Evolutionary conservation across 208 protist species (phyloP).

Genomic region (Trichomonas vaginalis): DNA sequence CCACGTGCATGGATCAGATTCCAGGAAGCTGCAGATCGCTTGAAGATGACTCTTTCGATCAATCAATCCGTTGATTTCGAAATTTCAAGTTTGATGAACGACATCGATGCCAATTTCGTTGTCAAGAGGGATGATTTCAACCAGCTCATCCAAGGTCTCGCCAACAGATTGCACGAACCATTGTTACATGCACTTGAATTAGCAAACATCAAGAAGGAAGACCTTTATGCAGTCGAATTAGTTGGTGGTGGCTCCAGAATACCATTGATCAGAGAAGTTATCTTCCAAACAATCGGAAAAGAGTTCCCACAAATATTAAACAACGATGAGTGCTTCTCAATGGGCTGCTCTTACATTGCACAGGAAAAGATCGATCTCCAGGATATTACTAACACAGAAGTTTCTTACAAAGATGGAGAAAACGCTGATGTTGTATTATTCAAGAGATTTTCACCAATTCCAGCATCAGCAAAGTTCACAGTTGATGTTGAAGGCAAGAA

Average conservation of each 20-base stretch:
- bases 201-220: not conserved
- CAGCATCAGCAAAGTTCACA: not conserved
- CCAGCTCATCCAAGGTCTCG: not conserved
- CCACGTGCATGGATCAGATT: conserved; percentile 21
- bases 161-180: not conserved
- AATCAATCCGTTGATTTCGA: conserved; percentile 24
- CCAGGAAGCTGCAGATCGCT: not conserved
- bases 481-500: not conserved
- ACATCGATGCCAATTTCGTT: conserved; percentile 22
- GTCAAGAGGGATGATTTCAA: conserved; percentile 28
- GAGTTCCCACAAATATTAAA: not conserved
- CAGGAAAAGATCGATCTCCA: not conserved
- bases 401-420: not conserved
- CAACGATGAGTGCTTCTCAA: not conserved
- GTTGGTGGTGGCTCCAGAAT: conserved; percentile 23
- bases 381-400: not conserved
- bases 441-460: not conserved
- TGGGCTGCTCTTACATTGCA: not conserved
- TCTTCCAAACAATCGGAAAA: conserved; percentile 12
- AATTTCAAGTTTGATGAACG: conserved; percentile 29
- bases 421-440: not conserved
- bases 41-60: conserved; percentile 26
- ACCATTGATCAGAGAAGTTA: not conserved
- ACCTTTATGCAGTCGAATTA: conserved; percentile 25
- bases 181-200: conserved; percentile 16